Evolutionary conservation across 495 filamentous ascomycete genomes (phyloP).

Genomic region (Penicillium macrosclerotiorum): DNA sequence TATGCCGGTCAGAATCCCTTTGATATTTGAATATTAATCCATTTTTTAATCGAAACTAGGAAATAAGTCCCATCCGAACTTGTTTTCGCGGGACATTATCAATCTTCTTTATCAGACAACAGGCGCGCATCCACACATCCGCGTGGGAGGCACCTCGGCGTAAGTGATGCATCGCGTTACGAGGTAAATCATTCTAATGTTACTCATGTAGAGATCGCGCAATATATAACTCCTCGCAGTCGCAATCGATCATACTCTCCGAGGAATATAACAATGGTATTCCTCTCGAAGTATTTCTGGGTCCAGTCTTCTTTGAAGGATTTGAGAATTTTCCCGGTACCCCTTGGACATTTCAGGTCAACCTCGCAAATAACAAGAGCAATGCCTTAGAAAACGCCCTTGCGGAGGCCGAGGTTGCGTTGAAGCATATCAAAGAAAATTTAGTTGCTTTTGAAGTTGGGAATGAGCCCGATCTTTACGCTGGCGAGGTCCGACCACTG

Average conservation of each 20-base stretch:
- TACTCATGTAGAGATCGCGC: slow-evolving; percentile 9
- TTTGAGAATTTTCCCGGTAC: slow-evolving; percentile 18
- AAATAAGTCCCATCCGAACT: slow-evolving; percentile 14
- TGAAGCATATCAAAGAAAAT: slow-evolving; percentile 13
- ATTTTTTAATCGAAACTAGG: not conserved
- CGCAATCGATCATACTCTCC: slow-evolving; percentile 11
- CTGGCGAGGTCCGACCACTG: slow-evolving; percentile 8
- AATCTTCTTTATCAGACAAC: slow-evolving; percentile 11
- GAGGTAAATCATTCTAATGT: not conserved
- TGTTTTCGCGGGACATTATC: slow-evolving; percentile 13
- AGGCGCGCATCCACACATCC: slow-evolving; percentile 11
- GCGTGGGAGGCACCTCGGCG: too few relatives aligned
- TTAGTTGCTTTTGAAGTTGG: slow-evolving; percentile 17
- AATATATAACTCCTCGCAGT: slow-evolving; percentile 13
- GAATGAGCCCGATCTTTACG: slow-evolving; percentile 18
- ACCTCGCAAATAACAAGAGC: slow-evolving; percentile 18
- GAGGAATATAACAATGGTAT: slow-evolving; percentile 12
- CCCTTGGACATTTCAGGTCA: slow-evolving; percentile 19
- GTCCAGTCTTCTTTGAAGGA: slow-evolving; percentile 12
- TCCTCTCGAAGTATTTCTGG: slow-evolving; percentile 12
- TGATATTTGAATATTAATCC: not conserved
- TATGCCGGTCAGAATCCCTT: slow-evolving; percentile 2
- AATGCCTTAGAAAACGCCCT: slow-evolving; percentile 13
- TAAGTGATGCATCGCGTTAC: slow-evolving; percentile 15
- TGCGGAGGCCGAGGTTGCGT: slow-evolving; percentile 8